Conservation (phyloP, 371 early-diverging fungal genomes). For the Aphelidium insulamus region DNA sequence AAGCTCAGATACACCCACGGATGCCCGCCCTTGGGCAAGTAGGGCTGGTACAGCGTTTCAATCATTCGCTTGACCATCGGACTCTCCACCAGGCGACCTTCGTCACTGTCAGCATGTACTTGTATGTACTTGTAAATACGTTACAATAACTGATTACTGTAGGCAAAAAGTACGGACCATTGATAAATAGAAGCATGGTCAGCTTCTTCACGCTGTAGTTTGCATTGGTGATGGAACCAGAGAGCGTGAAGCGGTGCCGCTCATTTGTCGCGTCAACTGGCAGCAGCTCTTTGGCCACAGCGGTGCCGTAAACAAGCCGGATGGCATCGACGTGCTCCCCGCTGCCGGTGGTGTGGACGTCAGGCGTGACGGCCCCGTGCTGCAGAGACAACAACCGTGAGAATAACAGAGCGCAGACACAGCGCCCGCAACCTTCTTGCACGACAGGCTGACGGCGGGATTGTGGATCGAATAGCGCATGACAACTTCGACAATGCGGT, state of each 20-base stretch:
- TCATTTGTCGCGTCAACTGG: constrained; percentile 18
- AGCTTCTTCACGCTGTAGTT: constrained; percentile 55
- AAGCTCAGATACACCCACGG: constrained; percentile 85
- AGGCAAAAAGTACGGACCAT: too few relatives aligned
- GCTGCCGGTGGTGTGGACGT: constrained; percentile 39
- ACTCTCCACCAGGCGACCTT: constrained; percentile 78
- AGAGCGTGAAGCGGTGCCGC: constrained; percentile 23
- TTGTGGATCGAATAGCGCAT: constrained; percentile 79
- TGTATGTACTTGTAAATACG: too few relatives aligned
- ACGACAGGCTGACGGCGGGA: constrained; percentile 47
- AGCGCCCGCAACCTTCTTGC: constrained; percentile 38
- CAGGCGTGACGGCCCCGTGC: constrained; percentile 38
- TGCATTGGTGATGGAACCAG: constrained; percentile 55
- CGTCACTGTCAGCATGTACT: too few relatives aligned
- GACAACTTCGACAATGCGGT: constrained; percentile 60
- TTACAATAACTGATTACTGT: too few relatives aligned
- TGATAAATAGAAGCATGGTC: constrained; percentile 75
- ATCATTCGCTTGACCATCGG: constrained; percentile 48
- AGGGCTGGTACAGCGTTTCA: constrained; percentile 45
- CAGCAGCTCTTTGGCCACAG: constrained; percentile 45
- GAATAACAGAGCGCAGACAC: neutral
- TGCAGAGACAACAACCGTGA: constrained; percentile 5
- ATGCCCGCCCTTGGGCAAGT: constrained; percentile 63
- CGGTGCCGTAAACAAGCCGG: constrained; percentile 49
- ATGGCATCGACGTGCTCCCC: constrained; percentile 46